These are phyloP conservation scores for Xylaria grammica DNA, from an alignment of 495 filamentous ascomycete genomes.

Conservation along the genomic window DNA sequence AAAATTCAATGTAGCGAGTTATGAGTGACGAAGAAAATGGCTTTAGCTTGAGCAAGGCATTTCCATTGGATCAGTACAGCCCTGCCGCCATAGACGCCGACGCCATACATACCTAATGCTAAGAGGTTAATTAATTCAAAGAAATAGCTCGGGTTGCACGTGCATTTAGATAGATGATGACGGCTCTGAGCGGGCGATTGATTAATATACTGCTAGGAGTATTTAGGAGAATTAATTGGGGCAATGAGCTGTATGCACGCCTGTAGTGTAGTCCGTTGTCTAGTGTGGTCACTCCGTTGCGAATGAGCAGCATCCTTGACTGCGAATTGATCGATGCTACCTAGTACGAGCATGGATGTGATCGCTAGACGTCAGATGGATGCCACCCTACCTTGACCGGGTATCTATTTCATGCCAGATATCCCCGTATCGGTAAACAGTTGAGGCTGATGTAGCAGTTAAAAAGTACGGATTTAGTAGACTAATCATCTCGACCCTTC, in stretches of 20 bases:
- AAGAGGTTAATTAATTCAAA: no score
- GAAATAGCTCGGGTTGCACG: no score
- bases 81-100: no score
- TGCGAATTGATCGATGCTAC: conserved; percentile 6
- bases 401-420: conserved; percentile 5
- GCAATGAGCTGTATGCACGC: neutral
- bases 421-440: neutral
- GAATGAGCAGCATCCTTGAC: conserved; percentile 2
- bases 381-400: neutral
- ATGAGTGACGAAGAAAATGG: conserved; percentile 16
- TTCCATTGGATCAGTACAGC: no score
- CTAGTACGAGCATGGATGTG: conserved; percentile 7
- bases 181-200: neutral
- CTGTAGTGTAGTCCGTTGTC: neutral
- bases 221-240: conserved; percentile 1
- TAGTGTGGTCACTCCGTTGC: conserved; percentile 5
- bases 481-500: neutral
- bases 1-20: conserved; percentile 9
- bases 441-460: neutral
- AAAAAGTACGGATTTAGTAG: conserved; percentile 1
- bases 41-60: neutral
- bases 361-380: conserved; percentile 16
- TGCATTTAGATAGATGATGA: no score
- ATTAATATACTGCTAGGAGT: neutral
- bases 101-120: no score